Conservation (phyloP, 2,329 filamentous ascomycete species). For the Lachnum nothofagi region DNA sequence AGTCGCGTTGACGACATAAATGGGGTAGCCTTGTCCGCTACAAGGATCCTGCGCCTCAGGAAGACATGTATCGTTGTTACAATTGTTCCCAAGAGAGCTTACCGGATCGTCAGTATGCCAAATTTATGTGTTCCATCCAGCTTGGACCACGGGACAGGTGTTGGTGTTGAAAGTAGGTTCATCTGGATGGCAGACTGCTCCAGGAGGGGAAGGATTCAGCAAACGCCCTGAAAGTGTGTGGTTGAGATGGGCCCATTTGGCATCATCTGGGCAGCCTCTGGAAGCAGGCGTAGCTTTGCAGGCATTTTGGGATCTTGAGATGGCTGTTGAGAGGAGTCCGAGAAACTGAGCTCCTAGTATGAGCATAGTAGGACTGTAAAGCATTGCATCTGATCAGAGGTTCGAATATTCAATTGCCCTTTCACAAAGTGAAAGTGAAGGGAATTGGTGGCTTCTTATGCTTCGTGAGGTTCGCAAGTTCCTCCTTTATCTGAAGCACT, state of each 20-base stretch:
- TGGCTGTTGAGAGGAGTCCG: too few relatives aligned
- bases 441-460: too few relatives aligned
- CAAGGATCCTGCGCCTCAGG: conserved; percentile 38
- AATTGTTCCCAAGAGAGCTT: conserved; percentile 39
- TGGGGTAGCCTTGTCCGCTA: conserved; percentile 36
- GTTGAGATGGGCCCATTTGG: conserved; percentile 44
- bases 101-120: conserved; percentile 38
- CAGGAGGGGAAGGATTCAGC: conserved; percentile 40
- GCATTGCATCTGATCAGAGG: too few relatives aligned
- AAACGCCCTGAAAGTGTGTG: conserved; percentile 40
- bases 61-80: conserved; percentile 47
- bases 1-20: conserved; percentile 36
- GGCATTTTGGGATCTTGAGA: too few relatives aligned
- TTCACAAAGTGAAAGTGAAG: too few relatives aligned
- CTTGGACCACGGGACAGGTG: conserved; percentile 32
- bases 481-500: too few relatives aligned
- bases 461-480: too few relatives aligned
- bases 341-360: too few relatives aligned
- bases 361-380: too few relatives aligned
- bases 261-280: conserved; percentile 43
- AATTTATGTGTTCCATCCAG: conserved; percentile 33
- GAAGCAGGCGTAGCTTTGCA: conserved; percentile 48
- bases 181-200: conserved; percentile 41
- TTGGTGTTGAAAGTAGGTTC: conserved; percentile 31
- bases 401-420: too few relatives aligned